A percentile compares a stretch with the other conserved stretches of the same genome.
phyloP scores from a whole-genome alignment of 768 basidiomycete species.

The Pleurotus salmoneostramineus region DNA sequence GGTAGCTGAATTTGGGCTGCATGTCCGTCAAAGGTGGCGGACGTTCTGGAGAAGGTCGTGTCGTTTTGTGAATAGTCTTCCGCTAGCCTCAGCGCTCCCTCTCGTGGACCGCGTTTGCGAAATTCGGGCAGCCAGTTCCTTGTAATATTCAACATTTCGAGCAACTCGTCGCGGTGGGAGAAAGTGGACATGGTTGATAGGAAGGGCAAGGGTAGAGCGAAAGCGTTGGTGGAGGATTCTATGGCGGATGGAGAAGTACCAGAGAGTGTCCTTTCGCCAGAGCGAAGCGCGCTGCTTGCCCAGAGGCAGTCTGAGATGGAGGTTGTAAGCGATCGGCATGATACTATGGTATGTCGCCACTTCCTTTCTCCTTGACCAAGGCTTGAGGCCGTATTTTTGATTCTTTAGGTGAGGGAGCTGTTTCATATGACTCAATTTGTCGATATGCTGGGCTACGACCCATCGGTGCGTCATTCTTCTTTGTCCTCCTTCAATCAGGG shows the following conservation, averaged over 20 bases:
- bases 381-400: not conserved
- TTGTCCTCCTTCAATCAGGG: not conserved
- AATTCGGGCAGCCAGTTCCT: not conserved
- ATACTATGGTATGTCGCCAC: constrained; percentile 58
- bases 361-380: constrained; percentile 8
- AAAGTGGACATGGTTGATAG: constrained; percentile 10
- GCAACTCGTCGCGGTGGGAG: constrained; percentile 5
- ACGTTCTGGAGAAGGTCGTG: not conserved
- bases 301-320: constrained; percentile 60
- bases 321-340: constrained; percentile 60
- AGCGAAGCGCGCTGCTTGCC: constrained; percentile 45
- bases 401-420: constrained; percentile 68
- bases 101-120: not conserved
- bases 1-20: not conserved
- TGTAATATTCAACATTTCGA: not conserved
- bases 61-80: not conserved
- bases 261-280: constrained; percentile 25
- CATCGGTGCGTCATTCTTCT: constrained; percentile 43
- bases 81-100: too few relatives aligned
- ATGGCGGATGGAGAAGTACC: constrained; percentile 12
- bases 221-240: constrained; percentile 11
- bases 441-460: constrained; percentile 74
- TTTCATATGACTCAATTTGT: constrained; percentile 88
- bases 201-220: constrained; percentile 18
- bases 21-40: not conserved